phyloP scores from a whole-genome alignment of 148 eudicot genomes.

The Camellia lanceoleosa region DNA sequence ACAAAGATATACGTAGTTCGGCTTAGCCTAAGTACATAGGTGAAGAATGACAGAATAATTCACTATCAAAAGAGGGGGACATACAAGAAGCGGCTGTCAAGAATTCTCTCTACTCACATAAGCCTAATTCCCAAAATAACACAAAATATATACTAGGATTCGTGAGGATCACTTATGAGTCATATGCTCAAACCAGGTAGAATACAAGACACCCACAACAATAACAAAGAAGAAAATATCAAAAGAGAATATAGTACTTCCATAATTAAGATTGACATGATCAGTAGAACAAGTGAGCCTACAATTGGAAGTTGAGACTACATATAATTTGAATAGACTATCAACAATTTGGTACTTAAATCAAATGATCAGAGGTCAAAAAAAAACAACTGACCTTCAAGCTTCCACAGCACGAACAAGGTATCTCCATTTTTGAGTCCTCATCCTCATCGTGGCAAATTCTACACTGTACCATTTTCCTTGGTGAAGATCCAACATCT shows the following conservation, averaged over 20 bases:
- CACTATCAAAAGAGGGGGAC: too few species aligned
- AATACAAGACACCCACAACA: not conserved
- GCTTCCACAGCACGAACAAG: conserved; percentile 81
- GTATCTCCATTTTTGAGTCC: conserved; percentile 70
- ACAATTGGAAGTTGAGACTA: too few species aligned
- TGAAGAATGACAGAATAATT: too few species aligned
- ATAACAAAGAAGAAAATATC: not conserved
- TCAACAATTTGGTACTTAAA: not conserved
- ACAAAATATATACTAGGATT: too few species aligned
- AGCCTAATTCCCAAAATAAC: too few species aligned
- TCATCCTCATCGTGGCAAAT: conserved; percentile 89
- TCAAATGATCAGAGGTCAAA: not conserved
- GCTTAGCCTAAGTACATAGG: too few species aligned
- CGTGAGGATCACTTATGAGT: too few species aligned
- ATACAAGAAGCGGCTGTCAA: too few species aligned
- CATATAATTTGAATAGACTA: too few species aligned
- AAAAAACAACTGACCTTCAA: conserved; percentile 51
- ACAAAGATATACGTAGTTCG: too few species aligned
- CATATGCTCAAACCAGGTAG: too few species aligned
- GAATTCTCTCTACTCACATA: too few species aligned
- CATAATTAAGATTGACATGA: not conserved
- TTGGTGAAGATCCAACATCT: conserved; percentile 32
- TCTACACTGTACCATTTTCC: conserved; percentile 56
- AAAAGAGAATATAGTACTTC: not conserved
- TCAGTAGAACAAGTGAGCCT: not conserved